Evolutionary conservation across 768 basidiomycete genomes (phyloP).

Genomic region (Podaxis pistillaris): DNA sequence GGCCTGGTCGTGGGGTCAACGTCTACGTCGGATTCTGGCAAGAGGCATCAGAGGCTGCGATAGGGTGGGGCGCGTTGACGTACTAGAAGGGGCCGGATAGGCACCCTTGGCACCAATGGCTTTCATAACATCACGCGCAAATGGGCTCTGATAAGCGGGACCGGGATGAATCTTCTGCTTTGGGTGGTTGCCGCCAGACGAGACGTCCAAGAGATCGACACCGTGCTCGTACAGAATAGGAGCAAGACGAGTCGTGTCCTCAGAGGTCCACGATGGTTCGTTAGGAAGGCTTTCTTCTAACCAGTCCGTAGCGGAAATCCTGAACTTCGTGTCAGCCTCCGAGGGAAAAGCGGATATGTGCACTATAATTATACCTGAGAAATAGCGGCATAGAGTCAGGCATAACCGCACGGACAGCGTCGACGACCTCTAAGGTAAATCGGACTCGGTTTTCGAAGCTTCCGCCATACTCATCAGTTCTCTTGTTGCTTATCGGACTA

Average conservation of each 20-base stretch:
- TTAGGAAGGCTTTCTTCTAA: constrained; percentile 54
- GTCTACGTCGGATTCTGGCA: not conserved
- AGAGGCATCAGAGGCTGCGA: not conserved
- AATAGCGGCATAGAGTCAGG: constrained; percentile 66
- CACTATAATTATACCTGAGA: constrained; percentile 43
- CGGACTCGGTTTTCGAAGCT: constrained; percentile 69
- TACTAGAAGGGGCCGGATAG: not conserved
- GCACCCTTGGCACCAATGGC: constrained; percentile 25
- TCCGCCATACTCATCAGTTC: constrained; percentile 70
- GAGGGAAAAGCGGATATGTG: not conserved
- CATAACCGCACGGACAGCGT: constrained; percentile 60
- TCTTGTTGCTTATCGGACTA: constrained; percentile 58
- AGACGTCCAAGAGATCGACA: constrained; percentile 75
- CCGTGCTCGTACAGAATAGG: constrained; percentile 58
- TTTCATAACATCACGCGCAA: constrained; percentile 50
- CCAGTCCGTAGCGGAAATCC: constrained; percentile 76
- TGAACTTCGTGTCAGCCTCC: constrained; percentile 16
- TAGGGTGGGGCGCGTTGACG: not conserved
- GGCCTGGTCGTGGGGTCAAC: not conserved
- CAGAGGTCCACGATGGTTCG: constrained; percentile 62
- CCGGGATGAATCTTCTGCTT: constrained; percentile 34
- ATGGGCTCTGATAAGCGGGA: constrained; percentile 53
- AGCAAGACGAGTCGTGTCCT: constrained; percentile 65
- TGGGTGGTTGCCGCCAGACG: constrained; percentile 57
- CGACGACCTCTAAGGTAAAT: constrained; percentile 59